These are phyloP conservation scores for Protomyces inouyei DNA, from an alignment of 1,139 yeast species.

Conservation along the genomic window DNA sequence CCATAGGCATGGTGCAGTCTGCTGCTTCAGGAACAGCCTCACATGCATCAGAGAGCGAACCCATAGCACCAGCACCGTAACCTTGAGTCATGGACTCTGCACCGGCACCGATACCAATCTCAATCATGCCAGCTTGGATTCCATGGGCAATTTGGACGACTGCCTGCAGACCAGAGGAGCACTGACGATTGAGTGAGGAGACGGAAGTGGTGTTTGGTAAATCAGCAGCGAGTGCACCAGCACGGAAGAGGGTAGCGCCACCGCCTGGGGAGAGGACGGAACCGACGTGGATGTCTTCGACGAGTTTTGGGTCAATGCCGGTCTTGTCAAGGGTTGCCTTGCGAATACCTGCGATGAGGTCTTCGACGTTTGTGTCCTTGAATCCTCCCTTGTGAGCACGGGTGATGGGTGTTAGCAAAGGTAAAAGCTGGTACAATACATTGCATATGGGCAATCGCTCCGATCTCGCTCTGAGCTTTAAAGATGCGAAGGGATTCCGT, in stretches of 20 bases:
- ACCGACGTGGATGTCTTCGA: conserved; percentile 82
- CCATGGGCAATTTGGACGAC: conserved; percentile 84
- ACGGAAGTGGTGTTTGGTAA: conserved; percentile 70
- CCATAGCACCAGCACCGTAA: conserved; percentile 59
- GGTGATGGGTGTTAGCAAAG: conserved; percentile 51
- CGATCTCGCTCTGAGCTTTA: too few relatives aligned
- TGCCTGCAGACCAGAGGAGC: conserved; percentile 91
- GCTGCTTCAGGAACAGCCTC: conserved; percentile 44
- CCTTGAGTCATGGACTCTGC: conserved; percentile 77
- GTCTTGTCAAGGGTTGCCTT: conserved; percentile 47
- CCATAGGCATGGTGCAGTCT: conserved; percentile 44
- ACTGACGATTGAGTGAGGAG: conserved; percentile 82
- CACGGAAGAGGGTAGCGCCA: conserved; percentile 50
- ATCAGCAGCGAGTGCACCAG: conserved; percentile 72
- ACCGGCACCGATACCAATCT: conserved; percentile 86
- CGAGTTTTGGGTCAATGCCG: conserved; percentile 57
- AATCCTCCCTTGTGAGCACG: conserved; percentile 58
- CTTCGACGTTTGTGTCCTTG: conserved; percentile 72
- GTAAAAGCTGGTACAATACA: too few relatives aligned
- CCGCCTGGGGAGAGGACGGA: conserved; percentile 53
- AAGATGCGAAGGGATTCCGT: too few relatives aligned
- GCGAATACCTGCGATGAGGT: conserved; percentile 61
- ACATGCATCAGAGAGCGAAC: conserved; percentile 56
- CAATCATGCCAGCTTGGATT: conserved; percentile 81
- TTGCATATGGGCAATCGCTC: too few relatives aligned